These are phyloP conservation scores for Rutstroemia sp. DNA, from an alignment of 2,329 filamentous ascomycete genomes.

Conservation along the genomic window DNA sequence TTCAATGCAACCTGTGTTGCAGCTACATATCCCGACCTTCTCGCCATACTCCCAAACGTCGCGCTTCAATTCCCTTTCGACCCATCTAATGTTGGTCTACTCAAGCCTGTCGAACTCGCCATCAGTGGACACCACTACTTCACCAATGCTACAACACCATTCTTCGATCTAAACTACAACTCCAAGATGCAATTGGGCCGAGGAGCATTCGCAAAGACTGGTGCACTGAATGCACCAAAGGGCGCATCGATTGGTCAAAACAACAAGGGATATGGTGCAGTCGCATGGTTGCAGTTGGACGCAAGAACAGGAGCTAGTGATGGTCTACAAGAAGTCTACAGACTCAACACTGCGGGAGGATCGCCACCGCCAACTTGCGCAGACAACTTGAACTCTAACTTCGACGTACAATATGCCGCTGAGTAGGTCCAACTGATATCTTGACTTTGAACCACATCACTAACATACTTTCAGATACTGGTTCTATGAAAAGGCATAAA, in stretches of 20 bases:
- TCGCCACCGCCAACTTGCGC: conserved; percentile 65
- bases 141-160: conserved; percentile 58
- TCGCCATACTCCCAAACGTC: conserved; percentile 56
- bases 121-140: conserved; percentile 81
- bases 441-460: background rate
- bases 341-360: conserved; percentile 78
- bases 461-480: conserved; percentile 24
- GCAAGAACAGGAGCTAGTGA: conserved; percentile 48
- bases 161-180: conserved; percentile 68
- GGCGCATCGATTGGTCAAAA: conserved; percentile 50
- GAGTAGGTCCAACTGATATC: conserved; percentile 54
- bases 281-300: conserved; percentile 73
- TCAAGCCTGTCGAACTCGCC: conserved; percentile 51
- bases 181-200: conserved; percentile 47
- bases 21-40: conserved; percentile 58
- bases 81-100: conserved; percentile 31
- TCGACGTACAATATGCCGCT: conserved; percentile 74
- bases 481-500: conserved; percentile 20
- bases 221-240: conserved; percentile 53
- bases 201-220: conserved; percentile 55
- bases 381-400: conserved; percentile 48
- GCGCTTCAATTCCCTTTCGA: conserved; percentile 59
- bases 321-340: conserved; percentile 68
- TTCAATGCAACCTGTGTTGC: conserved; percentile 83
- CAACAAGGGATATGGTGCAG: conserved; percentile 56